Evolutionary conservation across 2,329 filamentous ascomycete species (phyloP), one percentile per base, ranked within the genome.

Genomic region (Fusarium succisae): DNA sequence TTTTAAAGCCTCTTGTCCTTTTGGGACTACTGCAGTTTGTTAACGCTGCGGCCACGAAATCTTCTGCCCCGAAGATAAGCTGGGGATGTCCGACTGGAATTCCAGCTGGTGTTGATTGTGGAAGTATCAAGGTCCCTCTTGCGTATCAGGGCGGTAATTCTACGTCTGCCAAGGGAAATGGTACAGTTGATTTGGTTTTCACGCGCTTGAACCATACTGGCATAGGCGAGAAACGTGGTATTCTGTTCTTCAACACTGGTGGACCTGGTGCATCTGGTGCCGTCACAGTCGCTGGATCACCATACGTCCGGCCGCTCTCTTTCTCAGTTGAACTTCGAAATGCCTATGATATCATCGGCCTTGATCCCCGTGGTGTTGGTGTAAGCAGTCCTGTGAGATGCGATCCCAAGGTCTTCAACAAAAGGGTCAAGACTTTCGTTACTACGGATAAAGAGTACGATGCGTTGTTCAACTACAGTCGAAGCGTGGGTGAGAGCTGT

Each of bases 341-440:
- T 17, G 69, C 80, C 41, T 86, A 82, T 66, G 83, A 85, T 43
- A 80, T 86, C 24, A 82, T 86, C 41, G 83, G 84, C 0, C 84
- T 86, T 35, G 84, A 86, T 53, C 83, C 84, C 1, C 81, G 84
- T 1, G 84, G 83, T 1, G 82, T 85, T 6, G 84, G 84, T 26
- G 78, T 81, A 17, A 86, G 84, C 9, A 82, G 82, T 1, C 78
- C 79, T 0, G 79, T 86, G 20, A 80, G 77, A 28, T 86, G 84
- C 65, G 85, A 86, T 30, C 74, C 76, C 3, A 66, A 78, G 11
- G 48, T 74, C 15, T 79, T 67, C 43, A 78, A 78, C 32, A 55
- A 74, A 5, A 61, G 73, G 2, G 68, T 76, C 43, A 54, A 65
- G 18, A 66, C 66, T 9, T 69, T 76, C 5, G 38, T 76, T 22